phyloP scores from a whole-genome alignment of 371 early-diverging fungal genomes.

The Chytridium lagenaria region DNA sequence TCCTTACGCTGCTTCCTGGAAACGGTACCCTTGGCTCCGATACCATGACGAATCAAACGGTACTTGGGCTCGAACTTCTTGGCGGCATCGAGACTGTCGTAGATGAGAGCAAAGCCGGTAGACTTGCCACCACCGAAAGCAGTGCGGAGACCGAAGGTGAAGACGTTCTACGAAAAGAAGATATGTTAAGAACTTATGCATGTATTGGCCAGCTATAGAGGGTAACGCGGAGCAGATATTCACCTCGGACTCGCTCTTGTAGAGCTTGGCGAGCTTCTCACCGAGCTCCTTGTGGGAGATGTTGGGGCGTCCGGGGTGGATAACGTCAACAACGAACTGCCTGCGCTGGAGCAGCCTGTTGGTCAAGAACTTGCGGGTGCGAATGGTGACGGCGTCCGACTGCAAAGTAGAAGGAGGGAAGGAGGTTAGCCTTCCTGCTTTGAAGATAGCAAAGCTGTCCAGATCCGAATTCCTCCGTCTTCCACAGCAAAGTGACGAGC shows the following conservation, averaged over 20 bases:
- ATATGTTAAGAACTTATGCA: neutral
- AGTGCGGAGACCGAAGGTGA: conserved; percentile 96
- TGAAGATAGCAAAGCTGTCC: neutral
- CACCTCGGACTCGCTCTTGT: conserved; percentile 91
- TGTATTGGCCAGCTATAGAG: neutral
- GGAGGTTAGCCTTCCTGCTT: neutral
- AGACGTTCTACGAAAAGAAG: conserved; percentile 57
- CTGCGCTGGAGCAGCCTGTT: conserved; percentile 97
- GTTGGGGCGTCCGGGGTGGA: conserved; percentile 94
- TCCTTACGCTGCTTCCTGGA: conserved; percentile 99
- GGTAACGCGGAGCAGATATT: neutral
- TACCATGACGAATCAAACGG: conserved; percentile 85
- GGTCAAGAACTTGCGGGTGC: conserved; percentile 98
- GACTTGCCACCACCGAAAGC: conserved; percentile 98
- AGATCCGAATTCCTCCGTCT: no score
- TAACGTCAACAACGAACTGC: conserved; percentile 97
- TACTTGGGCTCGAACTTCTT: conserved; percentile 99
- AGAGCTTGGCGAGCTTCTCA: conserved; percentile 94
- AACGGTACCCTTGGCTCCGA: conserved; percentile 75
- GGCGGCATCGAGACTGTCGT: conserved; percentile 92
- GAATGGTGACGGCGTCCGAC: conserved; percentile 81
- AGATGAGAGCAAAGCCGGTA: conserved; percentile 97
- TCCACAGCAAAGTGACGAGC: no score
- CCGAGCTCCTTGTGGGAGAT: conserved; percentile 91
- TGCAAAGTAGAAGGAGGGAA: conserved; percentile 3